Base-by-base conservation (phyloP, 176 grass and related monocot genomes). In the Eragrostis curvula region DNA sequence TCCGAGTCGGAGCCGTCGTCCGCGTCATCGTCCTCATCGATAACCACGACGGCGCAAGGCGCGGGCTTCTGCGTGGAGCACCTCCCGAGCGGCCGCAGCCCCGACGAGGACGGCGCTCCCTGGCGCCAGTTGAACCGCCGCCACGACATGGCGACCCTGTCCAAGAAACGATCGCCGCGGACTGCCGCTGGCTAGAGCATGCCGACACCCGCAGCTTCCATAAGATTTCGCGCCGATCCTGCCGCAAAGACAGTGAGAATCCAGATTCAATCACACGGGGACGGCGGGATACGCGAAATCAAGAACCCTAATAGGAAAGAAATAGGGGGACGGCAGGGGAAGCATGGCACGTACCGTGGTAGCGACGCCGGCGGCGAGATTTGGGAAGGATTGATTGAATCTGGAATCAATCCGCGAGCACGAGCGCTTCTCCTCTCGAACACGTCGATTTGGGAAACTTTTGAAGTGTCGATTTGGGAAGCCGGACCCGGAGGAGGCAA, bases 71-170 rank as follows among this genome's bases (percentile, higher is more conserved):
- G 14, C 64, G 77, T 20, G 64, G 87, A 69, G 46, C 16, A 71
- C 57, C 41, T 29, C 27, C 69, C 49, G 41, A 39, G 39, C 25
- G 60, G 27, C 27, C 71, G 56, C 25, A 5, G 3, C 39, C 47
- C 45, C n/a, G 18, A 36, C 18, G 8, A 3, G 2, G 18, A 5
- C 9, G 39, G 18, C 13, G 48, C 3, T 9, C 56, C 12, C 13
- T 32, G 40, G 8, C 46, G 49, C 40, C 13, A 1, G 18, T 9
- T n/a, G 61, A 68, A 86, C 1, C 70, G 84, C 21, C 83, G 9
- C 83, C 77, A 71, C 65, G 87, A 82, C 87, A 89, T 89, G 78
- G 62, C 76, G 12, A 17, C 24, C 43, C 63, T 0, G 24, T 24
- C 74, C 20, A 21, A 6, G 21, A 52, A 50, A 7, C 53, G 21